Conservation (phyloP, 1,284 basidiomycete genomes). For the Pseudozyma tsukubaensis region DNA sequence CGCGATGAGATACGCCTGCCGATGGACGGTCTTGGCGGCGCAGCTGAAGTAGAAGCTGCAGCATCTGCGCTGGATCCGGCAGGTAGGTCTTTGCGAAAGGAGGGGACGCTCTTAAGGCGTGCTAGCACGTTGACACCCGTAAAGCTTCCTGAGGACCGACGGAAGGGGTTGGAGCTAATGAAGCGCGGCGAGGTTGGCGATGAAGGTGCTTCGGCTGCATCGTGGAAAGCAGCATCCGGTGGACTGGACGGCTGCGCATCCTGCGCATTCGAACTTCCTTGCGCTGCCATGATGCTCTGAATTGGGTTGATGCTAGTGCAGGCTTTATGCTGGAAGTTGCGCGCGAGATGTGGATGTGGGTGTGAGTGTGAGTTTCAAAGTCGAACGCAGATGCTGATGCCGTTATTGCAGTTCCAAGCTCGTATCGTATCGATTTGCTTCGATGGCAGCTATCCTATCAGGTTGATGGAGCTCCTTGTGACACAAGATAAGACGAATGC, state of each 20-base stretch:
- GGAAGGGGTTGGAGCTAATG: slow-evolving; percentile 22
- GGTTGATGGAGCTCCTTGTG: background rate
- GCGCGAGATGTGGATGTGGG: background rate
- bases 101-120: slow-evolving; percentile 25
- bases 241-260: slow-evolving; percentile 31
- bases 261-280: slow-evolving; percentile 2
- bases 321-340: background rate
- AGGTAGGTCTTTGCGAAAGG: slow-evolving; percentile 9
- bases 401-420: background rate
- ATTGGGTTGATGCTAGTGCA: background rate
- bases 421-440: background rate
- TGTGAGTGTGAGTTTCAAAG: background rate
- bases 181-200: slow-evolving; percentile 19
- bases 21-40: slow-evolving; percentile 25
- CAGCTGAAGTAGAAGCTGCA: background rate
- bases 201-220: slow-evolving; percentile 8
- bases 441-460: background rate
- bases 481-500: background rate
- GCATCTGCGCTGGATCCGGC: background rate
- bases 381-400: background rate
- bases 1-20: slow-evolving; percentile 31
- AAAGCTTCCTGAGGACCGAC: slow-evolving; percentile 27
- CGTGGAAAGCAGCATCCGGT: background rate
- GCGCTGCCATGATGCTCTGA: slow-evolving; percentile 15
- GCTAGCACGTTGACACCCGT: slow-evolving; percentile 17